Evolutionary conservation across 2,329 filamentous ascomycete species (phyloP).

Genomic region (Coleophoma crateriformis): DNA sequence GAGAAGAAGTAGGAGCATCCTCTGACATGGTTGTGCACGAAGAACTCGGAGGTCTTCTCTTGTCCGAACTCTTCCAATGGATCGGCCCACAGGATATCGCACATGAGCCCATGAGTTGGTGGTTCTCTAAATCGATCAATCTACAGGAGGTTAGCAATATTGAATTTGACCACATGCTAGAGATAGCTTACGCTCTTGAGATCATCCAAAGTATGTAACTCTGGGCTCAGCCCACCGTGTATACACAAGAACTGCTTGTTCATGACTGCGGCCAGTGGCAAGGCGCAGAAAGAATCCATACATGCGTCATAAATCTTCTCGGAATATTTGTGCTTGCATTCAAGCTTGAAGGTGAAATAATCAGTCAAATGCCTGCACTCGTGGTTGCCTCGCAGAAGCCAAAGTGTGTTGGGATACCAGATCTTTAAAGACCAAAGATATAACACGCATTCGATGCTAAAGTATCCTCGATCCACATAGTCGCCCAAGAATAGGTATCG

Average conservation of each 20-base stretch:
- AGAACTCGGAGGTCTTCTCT: slow-evolving; percentile 97
- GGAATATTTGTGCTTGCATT: slow-evolving; percentile 99
- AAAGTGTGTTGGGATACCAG: slow-evolving; percentile 95
- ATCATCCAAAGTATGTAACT: slow-evolving; percentile 93
- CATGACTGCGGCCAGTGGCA: slow-evolving; percentile 95
- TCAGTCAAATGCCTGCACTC: slow-evolving; percentile 98
- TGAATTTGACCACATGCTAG: neutral
- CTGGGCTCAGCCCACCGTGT: slow-evolving; percentile 91
- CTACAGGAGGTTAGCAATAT: slow-evolving; percentile 35
- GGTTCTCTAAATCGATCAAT: slow-evolving; percentile 98
- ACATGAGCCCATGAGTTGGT: slow-evolving; percentile 96
- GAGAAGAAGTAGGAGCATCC: slow-evolving; percentile 99
- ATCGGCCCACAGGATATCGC: slow-evolving; percentile 98
- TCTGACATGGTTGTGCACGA: slow-evolving; percentile 95
- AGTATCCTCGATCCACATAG: slow-evolving; percentile 97
- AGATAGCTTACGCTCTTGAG: slow-evolving; percentile 69
- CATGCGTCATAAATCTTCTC: slow-evolving; percentile 95
- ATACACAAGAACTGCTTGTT: slow-evolving; percentile 99
- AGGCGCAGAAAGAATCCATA: slow-evolving; percentile 94
- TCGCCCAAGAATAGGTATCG: slow-evolving; percentile 95
- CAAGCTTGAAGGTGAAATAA: slow-evolving; percentile 99
- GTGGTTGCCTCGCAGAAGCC: slow-evolving; percentile 96
- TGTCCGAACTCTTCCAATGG: slow-evolving; percentile 97
- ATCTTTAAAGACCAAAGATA: slow-evolving; percentile 99
- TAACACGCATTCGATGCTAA: slow-evolving; percentile 97